A percentile compares a stretch with the other conserved stretches of the same genome.
phyloP scores from a whole-genome alignment of 1,284 basidiomycete species.

The Rhodotorula sp. region DNA sequence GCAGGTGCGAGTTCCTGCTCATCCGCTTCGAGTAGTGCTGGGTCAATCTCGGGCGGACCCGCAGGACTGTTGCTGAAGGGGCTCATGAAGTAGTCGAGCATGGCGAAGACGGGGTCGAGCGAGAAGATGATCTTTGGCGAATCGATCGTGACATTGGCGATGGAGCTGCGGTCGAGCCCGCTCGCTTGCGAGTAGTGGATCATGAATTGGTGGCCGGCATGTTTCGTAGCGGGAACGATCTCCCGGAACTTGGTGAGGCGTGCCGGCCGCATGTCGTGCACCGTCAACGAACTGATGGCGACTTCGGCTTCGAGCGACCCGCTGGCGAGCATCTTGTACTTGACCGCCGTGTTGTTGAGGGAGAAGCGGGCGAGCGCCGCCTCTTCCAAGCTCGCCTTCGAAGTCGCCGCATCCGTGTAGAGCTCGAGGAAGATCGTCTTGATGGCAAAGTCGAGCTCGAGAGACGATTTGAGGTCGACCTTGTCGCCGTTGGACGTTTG shows the following conservation, averaged over 20 bases:
- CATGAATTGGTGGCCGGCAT: constrained; percentile 87
- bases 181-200: constrained; percentile 76
- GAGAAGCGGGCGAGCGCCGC: constrained; percentile 85
- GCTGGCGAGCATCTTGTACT: constrained; percentile 80
- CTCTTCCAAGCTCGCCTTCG: constrained; percentile 64
- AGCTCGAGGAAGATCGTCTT: constrained; percentile 82
- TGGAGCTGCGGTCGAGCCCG: constrained; percentile 59
- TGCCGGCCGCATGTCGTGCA: constrained; percentile 82
- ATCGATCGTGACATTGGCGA: constrained; percentile 85
- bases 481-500: constrained; percentile 59
- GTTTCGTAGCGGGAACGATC: constrained; percentile 87
- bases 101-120: constrained; percentile 84
- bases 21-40: constrained; percentile 41
- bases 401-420: constrained; percentile 70
- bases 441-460: constrained; percentile 77
- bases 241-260: constrained; percentile 81
- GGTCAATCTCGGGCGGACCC: constrained; percentile 38
- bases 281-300: constrained; percentile 83
- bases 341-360: constrained; percentile 73
- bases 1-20: constrained; percentile 23
- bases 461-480: constrained; percentile 59
- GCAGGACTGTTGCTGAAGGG: constrained; percentile 53
- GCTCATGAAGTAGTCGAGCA: constrained; percentile 80
- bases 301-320: constrained; percentile 83
- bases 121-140: constrained; percentile 93